A percentile compares a stretch with the other conserved stretches of the same genome.
phyloP scores from a whole-genome alignment of 192 early-diverging fungal genomes.

The Coemansia sp. region DNA sequence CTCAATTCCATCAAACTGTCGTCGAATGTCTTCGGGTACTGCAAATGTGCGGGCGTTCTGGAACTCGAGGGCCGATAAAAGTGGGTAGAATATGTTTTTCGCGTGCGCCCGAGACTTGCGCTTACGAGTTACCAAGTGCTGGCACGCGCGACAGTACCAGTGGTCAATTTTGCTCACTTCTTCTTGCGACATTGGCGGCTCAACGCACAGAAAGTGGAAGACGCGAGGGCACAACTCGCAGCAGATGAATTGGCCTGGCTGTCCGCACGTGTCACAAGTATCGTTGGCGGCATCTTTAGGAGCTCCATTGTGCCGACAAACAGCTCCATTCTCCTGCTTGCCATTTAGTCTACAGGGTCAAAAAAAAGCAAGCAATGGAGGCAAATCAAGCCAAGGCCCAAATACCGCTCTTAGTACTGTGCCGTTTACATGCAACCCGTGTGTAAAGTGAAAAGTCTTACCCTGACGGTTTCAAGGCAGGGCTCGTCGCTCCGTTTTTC shows the following conservation, averaged over 20 bases:
- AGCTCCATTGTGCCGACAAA: neutral
- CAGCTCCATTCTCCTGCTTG: constrained; percentile 12
- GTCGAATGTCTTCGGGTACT: constrained; percentile 53
- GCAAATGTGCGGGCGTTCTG: constrained; percentile 45
- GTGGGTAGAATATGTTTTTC: constrained; percentile 51
- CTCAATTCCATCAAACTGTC: constrained; percentile 49
- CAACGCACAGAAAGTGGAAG: constrained; percentile 50
- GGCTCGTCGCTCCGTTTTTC: neutral
- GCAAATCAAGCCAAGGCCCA: neutral
- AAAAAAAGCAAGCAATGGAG: constrained; percentile 1
- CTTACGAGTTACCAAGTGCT: constrained; percentile 24
- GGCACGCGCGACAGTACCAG: constrained; percentile 52
- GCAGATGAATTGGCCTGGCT: constrained; percentile 51
- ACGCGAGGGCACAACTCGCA: constrained; percentile 53
- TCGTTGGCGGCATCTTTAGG: constrained; percentile 25
- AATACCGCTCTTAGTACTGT: neutral
- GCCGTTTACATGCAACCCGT: neutral
- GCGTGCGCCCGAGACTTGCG: constrained; percentile 47
- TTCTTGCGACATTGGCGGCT: constrained; percentile 49
- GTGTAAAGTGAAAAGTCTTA: neutral
- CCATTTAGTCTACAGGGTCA: constrained; percentile 4
- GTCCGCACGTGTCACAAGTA: constrained; percentile 49
- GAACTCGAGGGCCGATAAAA: constrained; percentile 37
- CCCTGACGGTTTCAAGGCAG: neutral
- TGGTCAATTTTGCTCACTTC: constrained; percentile 35